Conservation (phyloP, 2,329 filamentous ascomycete species). For the Microdochium bolleyi region DNA sequence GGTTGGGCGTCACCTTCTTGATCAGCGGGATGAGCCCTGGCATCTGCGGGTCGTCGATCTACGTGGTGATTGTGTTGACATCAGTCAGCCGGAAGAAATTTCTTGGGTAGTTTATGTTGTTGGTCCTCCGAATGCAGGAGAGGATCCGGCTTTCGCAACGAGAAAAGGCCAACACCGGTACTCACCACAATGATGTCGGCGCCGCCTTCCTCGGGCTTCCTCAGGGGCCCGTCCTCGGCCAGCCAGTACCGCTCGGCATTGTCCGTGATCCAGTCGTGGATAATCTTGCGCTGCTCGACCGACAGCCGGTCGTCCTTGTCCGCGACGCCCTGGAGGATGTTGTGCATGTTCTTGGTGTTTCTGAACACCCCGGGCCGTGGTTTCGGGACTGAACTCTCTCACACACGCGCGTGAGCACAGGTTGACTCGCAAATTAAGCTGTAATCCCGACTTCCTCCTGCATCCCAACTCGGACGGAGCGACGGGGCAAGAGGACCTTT, state of each 20-base stretch:
- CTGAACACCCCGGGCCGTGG: slow-evolving; percentile 73
- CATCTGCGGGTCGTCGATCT: slow-evolving; percentile 82
- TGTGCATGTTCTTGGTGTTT: slow-evolving; percentile 82
- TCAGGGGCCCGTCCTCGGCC: slow-evolving; percentile 57
- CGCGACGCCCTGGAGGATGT: slow-evolving; percentile 76
- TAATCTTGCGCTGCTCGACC: slow-evolving; percentile 49
- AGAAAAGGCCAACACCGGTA: slow-evolving; percentile 4
- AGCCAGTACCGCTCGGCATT: slow-evolving; percentile 74
- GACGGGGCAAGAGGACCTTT: no score
- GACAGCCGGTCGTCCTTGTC: slow-evolving; percentile 57
- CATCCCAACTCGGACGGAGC: no score
- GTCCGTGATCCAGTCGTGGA: slow-evolving; percentile 64
- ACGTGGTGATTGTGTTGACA: background rate
- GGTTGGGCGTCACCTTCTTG: slow-evolving; percentile 61
- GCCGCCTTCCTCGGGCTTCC: slow-evolving; percentile 57
- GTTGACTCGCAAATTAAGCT: no score
- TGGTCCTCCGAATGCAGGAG: no score
- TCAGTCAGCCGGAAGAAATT: background rate
- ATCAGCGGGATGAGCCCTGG: slow-evolving; percentile 68
- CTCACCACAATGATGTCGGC: slow-evolving; percentile 64
- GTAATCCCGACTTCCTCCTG: no score
- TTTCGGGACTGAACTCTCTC: slow-evolving; percentile 76
- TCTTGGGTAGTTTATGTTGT: no score
- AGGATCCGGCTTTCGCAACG: no score
- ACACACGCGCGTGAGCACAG: no score